Conservation (phyloP, 306 rosid species). For the Rubus parviflorus region DNA sequence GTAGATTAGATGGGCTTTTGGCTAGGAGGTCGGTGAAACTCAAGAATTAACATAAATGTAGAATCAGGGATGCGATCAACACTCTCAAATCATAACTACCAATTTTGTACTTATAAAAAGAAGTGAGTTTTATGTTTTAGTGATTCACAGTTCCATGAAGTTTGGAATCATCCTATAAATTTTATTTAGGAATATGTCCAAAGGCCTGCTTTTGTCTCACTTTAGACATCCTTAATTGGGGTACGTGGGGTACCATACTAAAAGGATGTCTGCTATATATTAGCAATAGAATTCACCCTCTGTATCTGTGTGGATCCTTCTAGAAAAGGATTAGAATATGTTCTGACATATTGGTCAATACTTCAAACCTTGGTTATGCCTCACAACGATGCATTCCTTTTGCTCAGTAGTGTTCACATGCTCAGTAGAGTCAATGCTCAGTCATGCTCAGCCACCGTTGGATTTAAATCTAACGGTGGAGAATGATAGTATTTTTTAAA, state of each 20-base stretch:
- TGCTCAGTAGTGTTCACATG: no score
- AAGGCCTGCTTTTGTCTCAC: conserved; percentile 1
- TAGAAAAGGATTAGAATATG: neutral
- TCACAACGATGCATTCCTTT: neutral
- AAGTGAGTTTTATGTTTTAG: neutral
- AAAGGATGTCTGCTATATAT: neutral
- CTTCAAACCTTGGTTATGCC: neutral
- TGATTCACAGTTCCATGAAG: neutral
- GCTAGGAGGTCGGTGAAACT: neutral
- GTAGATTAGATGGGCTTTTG: neutral
- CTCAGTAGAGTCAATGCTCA: no score
- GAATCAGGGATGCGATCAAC: neutral
- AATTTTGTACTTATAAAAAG: no score
- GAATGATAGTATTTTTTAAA: no score
- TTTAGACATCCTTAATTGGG: neutral
- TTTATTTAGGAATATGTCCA: neutral
- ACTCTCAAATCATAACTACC: neutral
- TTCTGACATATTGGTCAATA: neutral
- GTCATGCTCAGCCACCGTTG: no score
- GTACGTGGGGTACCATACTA: neutral
- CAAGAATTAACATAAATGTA: neutral
- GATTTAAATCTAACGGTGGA: no score
- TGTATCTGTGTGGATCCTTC: neutral
- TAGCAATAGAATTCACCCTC: neutral
- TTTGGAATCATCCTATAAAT: neutral